These are phyloP conservation scores for Chalaropsis thielavioides DNA, from an alignment of 2,329 filamentous ascomycete genomes.

Conservation along the genomic window DNA sequence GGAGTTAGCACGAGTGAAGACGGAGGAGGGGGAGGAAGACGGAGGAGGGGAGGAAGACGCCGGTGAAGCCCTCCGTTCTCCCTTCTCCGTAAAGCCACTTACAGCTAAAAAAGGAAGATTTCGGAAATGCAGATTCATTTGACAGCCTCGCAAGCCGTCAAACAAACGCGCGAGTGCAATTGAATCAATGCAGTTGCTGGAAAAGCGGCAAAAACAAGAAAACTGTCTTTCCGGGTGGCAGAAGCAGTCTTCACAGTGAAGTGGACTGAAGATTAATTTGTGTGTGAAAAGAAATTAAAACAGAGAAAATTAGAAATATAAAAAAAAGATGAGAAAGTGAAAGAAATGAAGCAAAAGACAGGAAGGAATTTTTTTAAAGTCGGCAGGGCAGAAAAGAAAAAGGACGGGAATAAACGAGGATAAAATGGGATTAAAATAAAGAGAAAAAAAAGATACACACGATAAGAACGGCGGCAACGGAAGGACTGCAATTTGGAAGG, in stretches of 20 bases:
- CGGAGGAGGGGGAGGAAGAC: no score
- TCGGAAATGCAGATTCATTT: constrained; percentile 92
- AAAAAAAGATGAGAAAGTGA: constrained; percentile 16
- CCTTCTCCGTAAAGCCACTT: constrained; percentile 22
- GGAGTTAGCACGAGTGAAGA: not conserved
- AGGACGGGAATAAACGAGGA: not conserved
- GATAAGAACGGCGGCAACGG: not conserved
- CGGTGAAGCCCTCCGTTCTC: no score
- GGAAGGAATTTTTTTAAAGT: constrained; percentile 16
- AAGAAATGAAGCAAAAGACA: constrained; percentile 18
- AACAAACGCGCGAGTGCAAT: constrained; percentile 63
- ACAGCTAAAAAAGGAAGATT: constrained; percentile 40
- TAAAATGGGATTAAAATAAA: not conserved
- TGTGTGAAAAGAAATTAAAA: constrained; percentile 1
- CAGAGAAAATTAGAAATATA: not conserved
- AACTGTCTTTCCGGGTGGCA: constrained; percentile 7
- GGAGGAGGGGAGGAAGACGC: no score
- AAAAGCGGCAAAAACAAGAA: constrained; percentile 18
- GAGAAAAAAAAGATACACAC: constrained; percentile 19
- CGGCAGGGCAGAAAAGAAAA: constrained; percentile 1
- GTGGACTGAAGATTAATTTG: constrained; percentile 2
- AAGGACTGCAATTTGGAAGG: not conserved
- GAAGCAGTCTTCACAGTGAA: constrained; percentile 7
- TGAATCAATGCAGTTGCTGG: constrained; percentile 18
- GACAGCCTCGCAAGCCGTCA: constrained; percentile 70